Conservation (phyloP, 306 rosid genomes). For the Prunus dulcis region DNA sequence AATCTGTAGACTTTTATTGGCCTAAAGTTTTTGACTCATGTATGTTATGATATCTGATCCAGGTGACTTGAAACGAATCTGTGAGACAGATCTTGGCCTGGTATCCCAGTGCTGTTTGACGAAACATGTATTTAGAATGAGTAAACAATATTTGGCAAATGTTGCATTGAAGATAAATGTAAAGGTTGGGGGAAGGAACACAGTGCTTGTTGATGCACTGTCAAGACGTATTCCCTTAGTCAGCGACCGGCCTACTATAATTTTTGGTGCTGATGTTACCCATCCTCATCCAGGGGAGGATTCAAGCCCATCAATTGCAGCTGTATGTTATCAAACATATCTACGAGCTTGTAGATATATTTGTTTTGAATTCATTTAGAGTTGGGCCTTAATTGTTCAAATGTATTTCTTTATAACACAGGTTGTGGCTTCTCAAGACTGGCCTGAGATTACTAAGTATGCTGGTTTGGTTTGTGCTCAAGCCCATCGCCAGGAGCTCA, state of each 20-base stretch:
- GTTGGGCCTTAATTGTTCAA: neutral
- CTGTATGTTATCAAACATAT: conserved; percentile 47
- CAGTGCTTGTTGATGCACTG: conserved; percentile 91
- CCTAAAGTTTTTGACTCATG: neutral
- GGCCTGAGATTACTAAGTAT: conserved; percentile 96
- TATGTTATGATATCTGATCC: conserved; percentile 13
- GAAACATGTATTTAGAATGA: conserved; percentile 78
- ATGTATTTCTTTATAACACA: conserved; percentile 9
- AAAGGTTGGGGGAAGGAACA: conserved; percentile 95
- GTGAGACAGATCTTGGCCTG: conserved; percentile 95
- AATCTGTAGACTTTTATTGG: neutral
- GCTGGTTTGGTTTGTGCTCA: conserved; percentile 97
- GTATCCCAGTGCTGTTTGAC: conserved; percentile 96
- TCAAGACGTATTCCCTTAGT: conserved; percentile 88
- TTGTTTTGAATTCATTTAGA: neutral
- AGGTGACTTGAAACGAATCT: conserved; percentile 91
- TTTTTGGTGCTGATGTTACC: conserved; percentile 98
- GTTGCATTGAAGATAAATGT: conserved; percentile 91
- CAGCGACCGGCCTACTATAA: conserved; percentile 89
- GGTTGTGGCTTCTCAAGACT: conserved; percentile 99
- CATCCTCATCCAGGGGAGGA: conserved; percentile 99
- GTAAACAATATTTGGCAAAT: conserved; percentile 89
- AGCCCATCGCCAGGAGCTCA: conserved; percentile 95
- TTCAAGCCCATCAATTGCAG: conserved; percentile 94
- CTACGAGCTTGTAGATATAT: neutral